phyloP scores from a whole-genome alignment of 495 filamentous ascomycete species.

The Bacidia gigantensis region DNA sequence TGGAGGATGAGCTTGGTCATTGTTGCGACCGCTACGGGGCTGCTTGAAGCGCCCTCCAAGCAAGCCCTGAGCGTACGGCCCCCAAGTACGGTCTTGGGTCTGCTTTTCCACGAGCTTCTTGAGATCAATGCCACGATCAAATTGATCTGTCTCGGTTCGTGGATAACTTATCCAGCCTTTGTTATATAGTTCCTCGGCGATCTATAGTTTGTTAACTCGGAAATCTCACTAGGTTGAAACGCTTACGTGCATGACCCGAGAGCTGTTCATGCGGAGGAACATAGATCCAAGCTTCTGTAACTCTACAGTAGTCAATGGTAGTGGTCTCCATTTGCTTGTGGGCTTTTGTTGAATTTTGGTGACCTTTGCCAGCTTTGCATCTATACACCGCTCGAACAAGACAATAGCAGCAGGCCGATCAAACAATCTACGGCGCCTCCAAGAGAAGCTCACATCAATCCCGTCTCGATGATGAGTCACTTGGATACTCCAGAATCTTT shows the following conservation, averaged over 20 bases:
- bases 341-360: slow-evolving; percentile 75
- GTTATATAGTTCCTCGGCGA: slow-evolving; percentile 81
- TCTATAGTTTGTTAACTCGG: slow-evolving; percentile 18
- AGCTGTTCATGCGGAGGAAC: slow-evolving; percentile 73
- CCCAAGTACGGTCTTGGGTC: slow-evolving; percentile 60
- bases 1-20: slow-evolving; percentile 93
- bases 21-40: slow-evolving; percentile 69
- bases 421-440: slow-evolving; percentile 73
- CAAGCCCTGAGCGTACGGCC: slow-evolving; percentile 63
- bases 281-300: slow-evolving; percentile 90
- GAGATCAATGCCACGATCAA: slow-evolving; percentile 81
- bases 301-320: slow-evolving; percentile 94
- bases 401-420: slow-evolving; percentile 70
- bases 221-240: background rate
- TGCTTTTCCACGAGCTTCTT: slow-evolving; percentile 73
- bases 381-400: slow-evolving; percentile 72
- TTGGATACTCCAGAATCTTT: slow-evolving; percentile 84
- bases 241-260: slow-evolving; percentile 64
- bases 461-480: slow-evolving; percentile 64
- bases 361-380: slow-evolving; percentile 64
- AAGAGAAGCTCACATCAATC: slow-evolving; percentile 72
- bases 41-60: slow-evolving; percentile 66
- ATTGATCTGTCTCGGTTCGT: slow-evolving; percentile 92
- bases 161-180: slow-evolving; percentile 96
- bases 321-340: slow-evolving; percentile 83